Evolutionary conservation across 192 early-diverging fungal species (phyloP).

Genomic region (Cetraspora pellucida): DNA sequence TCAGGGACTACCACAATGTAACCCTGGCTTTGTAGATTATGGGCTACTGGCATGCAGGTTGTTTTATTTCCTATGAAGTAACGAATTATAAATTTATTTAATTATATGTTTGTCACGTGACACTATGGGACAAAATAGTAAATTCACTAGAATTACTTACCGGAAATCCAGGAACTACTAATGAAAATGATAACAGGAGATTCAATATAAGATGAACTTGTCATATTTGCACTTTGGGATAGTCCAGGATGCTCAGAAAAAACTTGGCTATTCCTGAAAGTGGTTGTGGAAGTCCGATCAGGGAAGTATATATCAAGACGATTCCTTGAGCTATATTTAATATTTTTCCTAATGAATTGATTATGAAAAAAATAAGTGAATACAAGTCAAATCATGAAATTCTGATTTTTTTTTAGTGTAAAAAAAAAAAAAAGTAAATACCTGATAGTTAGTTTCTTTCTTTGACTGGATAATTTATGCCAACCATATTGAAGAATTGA

Average conservation of each 20-base stretch:
- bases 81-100: background rate
- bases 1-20: slow-evolving; percentile 50
- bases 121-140: no score
- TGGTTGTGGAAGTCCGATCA: background rate
- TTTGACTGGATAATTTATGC: slow-evolving; percentile 24
- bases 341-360: slow-evolving; percentile 2
- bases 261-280: slow-evolving; percentile 13
- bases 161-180: slow-evolving; percentile 28
- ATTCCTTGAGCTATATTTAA: slow-evolving; percentile 10
- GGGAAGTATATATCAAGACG: slow-evolving; percentile 13
- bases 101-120: background rate
- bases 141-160: background rate
- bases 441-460: slow-evolving; percentile 11
- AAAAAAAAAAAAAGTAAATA: background rate
- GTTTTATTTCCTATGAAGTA: slow-evolving; percentile 39
- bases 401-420: no score
- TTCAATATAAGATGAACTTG: background rate
- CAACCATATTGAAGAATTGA: slow-evolving; percentile 33
- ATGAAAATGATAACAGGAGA: slow-evolving; percentile 33
- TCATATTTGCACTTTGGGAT: background rate
- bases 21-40: slow-evolving; percentile 51
- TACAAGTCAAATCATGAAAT: background rate
- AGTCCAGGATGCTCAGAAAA: background rate
- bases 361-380: background rate
- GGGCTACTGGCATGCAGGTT: slow-evolving; percentile 50